Percentiles rank a stretch among this genome's conserved stretches.
Evolutionary conservation across 73 alveolate species (phyloP).

Genomic region (Paramecium bursaria): DNA sequence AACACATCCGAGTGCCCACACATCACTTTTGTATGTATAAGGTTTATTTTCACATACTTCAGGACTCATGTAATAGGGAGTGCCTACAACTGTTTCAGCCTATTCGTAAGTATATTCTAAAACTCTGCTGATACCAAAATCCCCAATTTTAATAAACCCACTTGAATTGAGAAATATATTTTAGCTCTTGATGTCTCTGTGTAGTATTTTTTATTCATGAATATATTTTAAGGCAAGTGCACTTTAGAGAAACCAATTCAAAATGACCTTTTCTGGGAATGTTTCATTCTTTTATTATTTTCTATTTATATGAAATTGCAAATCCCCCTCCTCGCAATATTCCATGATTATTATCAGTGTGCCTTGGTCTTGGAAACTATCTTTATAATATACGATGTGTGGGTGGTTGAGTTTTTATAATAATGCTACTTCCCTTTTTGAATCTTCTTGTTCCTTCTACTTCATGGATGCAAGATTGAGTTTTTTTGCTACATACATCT

Average conservation of each 20-base stretch:
- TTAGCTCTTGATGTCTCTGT: constrained; percentile 93
- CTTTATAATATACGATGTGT: constrained; percentile 90
- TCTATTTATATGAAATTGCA: constrained; percentile 80
- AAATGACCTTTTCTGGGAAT: constrained; percentile 84
- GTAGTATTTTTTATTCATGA: constrained; percentile 94
- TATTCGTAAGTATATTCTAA: constrained; percentile 72
- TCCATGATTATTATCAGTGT: constrained; percentile 87
- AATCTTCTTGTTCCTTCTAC: constrained; percentile 78
- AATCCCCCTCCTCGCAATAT: constrained; percentile 90
- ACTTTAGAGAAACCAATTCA: constrained; percentile 85
- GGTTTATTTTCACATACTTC: constrained; percentile 85
- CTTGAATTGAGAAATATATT: constrained; percentile 94
- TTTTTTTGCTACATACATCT: constrained; percentile 82
- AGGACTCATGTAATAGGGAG: constrained; percentile 87
- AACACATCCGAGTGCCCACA: constrained; percentile 81
- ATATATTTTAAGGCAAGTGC: constrained; percentile 84
- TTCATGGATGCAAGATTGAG: constrained; percentile 75
- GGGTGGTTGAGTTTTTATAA: constrained; percentile 87
- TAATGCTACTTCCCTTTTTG: constrained; percentile 79
- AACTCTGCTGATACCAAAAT: constrained; percentile 92
- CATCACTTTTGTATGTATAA: constrained; percentile 84
- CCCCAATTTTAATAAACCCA: constrained; percentile 87
- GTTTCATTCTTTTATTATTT: constrained; percentile 68
- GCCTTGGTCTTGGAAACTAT: constrained; percentile 83
- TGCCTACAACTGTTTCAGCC: constrained; percentile 79